A percentile compares a stretch with the other conserved stretches of the same genome.
These are phyloP conservation scores for Trametes cubensis DNA, from an alignment of 768 basidiomycete species.

Conservation along the genomic window DNA sequence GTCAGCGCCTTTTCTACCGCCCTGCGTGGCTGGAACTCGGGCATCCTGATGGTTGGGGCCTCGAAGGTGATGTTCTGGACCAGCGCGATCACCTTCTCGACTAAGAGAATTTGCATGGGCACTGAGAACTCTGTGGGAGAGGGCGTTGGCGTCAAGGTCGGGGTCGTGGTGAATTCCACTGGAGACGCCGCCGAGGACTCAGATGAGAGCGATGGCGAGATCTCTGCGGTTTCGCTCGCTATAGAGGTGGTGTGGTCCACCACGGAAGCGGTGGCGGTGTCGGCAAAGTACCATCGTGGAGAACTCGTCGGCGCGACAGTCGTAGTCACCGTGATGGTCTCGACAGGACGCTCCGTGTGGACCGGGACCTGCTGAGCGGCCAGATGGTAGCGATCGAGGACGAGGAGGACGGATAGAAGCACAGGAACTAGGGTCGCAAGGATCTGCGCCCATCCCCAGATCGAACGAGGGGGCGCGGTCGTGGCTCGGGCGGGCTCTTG, in stretches of 20 bases:
- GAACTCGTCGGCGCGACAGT: conserved; percentile 6
- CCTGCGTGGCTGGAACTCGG: conserved; percentile 39
- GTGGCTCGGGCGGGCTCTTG: background rate
- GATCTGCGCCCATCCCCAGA: conserved; percentile 6
- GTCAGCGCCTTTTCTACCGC: conserved; percentile 40
- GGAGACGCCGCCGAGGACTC: conserved; percentile 14
- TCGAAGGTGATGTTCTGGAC: conserved; percentile 31
- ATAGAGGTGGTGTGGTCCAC: background rate
- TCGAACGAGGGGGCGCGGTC: background rate
- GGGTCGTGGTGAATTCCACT: conserved; percentile 21
- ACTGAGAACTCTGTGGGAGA: background rate
- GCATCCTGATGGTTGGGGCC: conserved; percentile 11
- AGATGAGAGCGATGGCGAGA: background rate
- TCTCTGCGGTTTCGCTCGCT: background rate
- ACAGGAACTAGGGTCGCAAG: background rate
- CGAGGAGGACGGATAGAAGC: conserved; percentile 6
- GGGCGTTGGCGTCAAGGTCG: conserved; percentile 23
- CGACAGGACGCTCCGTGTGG: conserved; percentile 27
- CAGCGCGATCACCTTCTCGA: conserved; percentile 36
- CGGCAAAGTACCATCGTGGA: conserved; percentile 24
- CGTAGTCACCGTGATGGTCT: conserved; percentile 43
- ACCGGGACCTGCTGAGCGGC: conserved; percentile 21
- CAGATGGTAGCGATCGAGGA: conserved; percentile 12
- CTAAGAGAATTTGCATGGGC: background rate
- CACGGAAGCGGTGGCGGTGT: background rate